A percentile compares a stretch with the other conserved stretches of the same genome.
Evolutionary conservation across 306 rosid genomes (phyloP).

Genomic region (Medicago truncatula): MtrunA17r5.0-ANR NC_053046.1:24665501-24666000

Average conservation of each 20-base stretch:
- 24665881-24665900: conserved; percentile 75
- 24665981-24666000: conserved; percentile 86
- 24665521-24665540: conserved; percentile 66
- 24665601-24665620: conserved; percentile 93
- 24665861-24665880: conserved; percentile 85
- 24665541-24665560: conserved; percentile 74
- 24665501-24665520: conserved; percentile 46
- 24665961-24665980: conserved; percentile 78
- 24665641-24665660: conserved; percentile 86
- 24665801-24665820: conserved; percentile 71
- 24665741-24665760: conserved; percentile 75
- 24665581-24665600: conserved; percentile 92
- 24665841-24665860: conserved; percentile 92
- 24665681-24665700: conserved; percentile 74
- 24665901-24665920: conserved; percentile 72
- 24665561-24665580: conserved; percentile 80
- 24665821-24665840: conserved; percentile 93
- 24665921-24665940: conserved; percentile 72
- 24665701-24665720: conserved; percentile 58
- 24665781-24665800: conserved; percentile 73
- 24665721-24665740: conserved; percentile 66
- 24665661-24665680: conserved; percentile 84
- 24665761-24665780: conserved; percentile 87
- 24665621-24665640: conserved; percentile 91
- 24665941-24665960: conserved; percentile 72